Percentiles rank a stretch among this genome's conserved stretches.
Conservation (phyloP, 2,329 filamentous ascomycete genomes). For the Colletotrichum sp. region DNA sequence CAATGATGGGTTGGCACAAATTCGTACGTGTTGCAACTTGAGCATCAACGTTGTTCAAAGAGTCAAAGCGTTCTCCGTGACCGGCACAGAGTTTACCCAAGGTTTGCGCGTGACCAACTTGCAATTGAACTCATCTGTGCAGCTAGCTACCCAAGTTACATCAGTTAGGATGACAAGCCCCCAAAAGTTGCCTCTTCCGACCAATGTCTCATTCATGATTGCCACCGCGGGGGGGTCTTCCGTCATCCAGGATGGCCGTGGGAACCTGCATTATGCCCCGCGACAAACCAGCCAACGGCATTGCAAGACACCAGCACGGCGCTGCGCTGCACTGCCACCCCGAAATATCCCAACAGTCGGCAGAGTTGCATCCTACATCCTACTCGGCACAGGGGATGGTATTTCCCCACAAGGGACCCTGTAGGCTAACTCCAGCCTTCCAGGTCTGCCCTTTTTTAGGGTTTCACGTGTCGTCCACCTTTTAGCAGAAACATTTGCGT, state of each 20-base stretch:
- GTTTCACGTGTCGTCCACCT: constrained; percentile 3
- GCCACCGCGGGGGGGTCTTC: neutral
- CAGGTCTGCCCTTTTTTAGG: neutral
- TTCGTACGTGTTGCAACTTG: neutral
- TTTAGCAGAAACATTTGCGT: constrained; percentile 18
- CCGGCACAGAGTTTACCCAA: neutral
- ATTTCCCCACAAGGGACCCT: constrained; percentile 8
- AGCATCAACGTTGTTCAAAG: neutral
- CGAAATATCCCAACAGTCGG: neutral
- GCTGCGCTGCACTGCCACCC: neutral
- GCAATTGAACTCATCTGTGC: neutral
- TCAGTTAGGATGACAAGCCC: neutral
- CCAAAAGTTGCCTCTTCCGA: neutral
- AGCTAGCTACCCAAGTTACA: neutral
- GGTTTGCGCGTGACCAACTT: neutral
- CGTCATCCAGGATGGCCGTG: neutral
- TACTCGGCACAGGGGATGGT: neutral
- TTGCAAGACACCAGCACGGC: neutral
- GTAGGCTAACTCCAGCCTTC: neutral
- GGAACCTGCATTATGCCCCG: neutral
- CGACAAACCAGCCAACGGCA: neutral
- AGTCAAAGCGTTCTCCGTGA: neutral
- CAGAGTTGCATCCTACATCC: neutral
- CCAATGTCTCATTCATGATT: neutral
- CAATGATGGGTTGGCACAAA: neutral